These are phyloP conservation scores for Leishmania guyanensis DNA, from an alignment of 208 protist genomes.

Conservation along the genomic window DNA sequence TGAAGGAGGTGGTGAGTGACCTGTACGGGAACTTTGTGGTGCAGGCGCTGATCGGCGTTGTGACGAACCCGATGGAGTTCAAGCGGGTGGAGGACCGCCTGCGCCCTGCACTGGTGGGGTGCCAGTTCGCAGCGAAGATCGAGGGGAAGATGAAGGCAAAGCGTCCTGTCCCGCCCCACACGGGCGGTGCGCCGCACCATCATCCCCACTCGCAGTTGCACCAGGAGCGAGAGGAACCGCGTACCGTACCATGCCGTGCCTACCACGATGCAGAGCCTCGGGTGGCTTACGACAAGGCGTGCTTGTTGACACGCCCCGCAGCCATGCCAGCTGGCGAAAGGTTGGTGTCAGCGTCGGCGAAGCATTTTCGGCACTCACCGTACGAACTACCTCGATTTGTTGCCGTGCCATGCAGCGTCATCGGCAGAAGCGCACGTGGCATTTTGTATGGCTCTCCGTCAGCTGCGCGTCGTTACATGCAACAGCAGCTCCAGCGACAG, in stretches of 20 bases:
- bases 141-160: conserved; percentile 68
- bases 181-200: neutral
- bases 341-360: neutral
- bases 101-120: conserved; percentile 49
- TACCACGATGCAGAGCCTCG: neutral
- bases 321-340: neutral
- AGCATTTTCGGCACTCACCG: neutral
- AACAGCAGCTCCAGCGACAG: conserved; percentile 20
- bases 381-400: neutral
- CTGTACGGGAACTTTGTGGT: conserved; percentile 89
- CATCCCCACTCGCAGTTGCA: neutral
- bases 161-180: conserved; percentile 9
- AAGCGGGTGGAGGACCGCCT: conserved; percentile 75
- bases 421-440: conserved; percentile 1
- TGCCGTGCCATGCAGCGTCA: neutral
- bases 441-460: conserved; percentile 17
- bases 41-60: conserved; percentile 70
- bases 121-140: conserved; percentile 62
- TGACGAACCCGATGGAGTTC: conserved; percentile 51
- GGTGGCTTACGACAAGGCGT: neutral
- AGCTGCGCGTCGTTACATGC: conserved; percentile 15
- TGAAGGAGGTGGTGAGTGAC: conserved; percentile 79
- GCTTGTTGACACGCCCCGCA: neutral
- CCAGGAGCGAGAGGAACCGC: neutral
- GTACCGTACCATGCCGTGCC: neutral